Evolutionary conservation across 176 grass and related monocot genomes (phyloP), one percentile per base, ranked within the genome.

Genomic region (Pharus latifolius): DNA sequence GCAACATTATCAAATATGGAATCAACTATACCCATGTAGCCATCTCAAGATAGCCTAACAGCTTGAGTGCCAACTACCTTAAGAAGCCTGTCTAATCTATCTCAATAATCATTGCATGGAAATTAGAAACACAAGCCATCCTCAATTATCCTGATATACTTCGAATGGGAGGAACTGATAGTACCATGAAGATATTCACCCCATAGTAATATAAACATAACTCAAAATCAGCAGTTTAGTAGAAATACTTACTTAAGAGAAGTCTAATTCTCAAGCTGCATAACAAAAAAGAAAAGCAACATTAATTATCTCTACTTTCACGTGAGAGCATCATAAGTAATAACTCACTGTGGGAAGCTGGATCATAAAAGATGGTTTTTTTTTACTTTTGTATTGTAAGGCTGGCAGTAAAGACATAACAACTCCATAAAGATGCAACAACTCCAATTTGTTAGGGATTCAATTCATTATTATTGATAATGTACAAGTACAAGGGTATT

Each of bases 401-500:
- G 48, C 26, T 77, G 11, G 23, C 49, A 49, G 30, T 52, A 65
- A 71, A 10, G 46, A 74, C 55, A 82, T 46, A 75, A 2, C 6
- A 70, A 5, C 24, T 57, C 13, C 42, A n/a, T 18, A 20, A 66
- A 38, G 48, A 74, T 63, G 51, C 57, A 68, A 32, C 48, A 75
- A 54, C 44, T 79, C 26, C 17, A 48, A 56, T 76, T 84, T 81
- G 81, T 77, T 81, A 14, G 3, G 26, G 29, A 68, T 81, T 82
- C 31, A 77, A 76, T 65, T 45, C 34, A 56, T 25, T 46, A 71
- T 66, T 46, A 71, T 66, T 73, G 70, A 47, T 29, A 77, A 38
- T 60, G 55, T 77, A 76, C 86, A 88, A 50, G 32, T 80, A 84
- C 52, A 89, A 28, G 50, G 18, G 33, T 60, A 84, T 66, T 75